Conservation (phyloP, 2,329 filamentous ascomycete genomes). For the Aureobasidium leucospermi region DNA sequence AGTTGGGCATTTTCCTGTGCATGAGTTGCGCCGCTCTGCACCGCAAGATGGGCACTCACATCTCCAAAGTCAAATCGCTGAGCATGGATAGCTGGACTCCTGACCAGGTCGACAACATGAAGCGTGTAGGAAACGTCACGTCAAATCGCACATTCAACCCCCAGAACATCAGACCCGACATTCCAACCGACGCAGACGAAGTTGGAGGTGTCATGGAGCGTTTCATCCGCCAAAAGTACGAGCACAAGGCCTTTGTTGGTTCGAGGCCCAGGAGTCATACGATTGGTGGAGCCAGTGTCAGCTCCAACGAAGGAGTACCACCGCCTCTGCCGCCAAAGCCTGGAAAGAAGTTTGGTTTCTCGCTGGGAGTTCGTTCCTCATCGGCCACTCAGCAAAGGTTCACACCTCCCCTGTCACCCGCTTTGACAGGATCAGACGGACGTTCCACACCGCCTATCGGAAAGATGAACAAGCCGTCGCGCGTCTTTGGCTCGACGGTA, state of each 20-base stretch:
- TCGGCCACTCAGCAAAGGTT: conserved; percentile 60
- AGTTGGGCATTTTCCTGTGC: conserved; percentile 94
- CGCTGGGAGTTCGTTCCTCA: conserved; percentile 50
- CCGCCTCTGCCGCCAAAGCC: conserved; percentile 55
- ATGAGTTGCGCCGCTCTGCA: conserved; percentile 96
- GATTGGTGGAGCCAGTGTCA: conserved; percentile 47
- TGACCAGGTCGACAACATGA: conserved; percentile 98
- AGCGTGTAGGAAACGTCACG: conserved; percentile 73
- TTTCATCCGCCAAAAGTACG: conserved; percentile 92
- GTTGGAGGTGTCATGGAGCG: conserved; percentile 90
- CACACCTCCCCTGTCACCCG: conserved; percentile 30
- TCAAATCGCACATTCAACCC: conserved; percentile 91
- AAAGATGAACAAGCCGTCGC: conserved; percentile 56
- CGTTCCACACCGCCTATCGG: conserved; percentile 17
- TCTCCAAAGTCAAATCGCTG: conserved; percentile 96
- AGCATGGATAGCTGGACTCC: conserved; percentile 97
- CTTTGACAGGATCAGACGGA: conserved; percentile 20
- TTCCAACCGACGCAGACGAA: conserved; percentile 87
- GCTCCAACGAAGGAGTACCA: conserved; percentile 47
- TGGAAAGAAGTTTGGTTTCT: conserved; percentile 54
- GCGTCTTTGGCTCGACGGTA: conserved; percentile 61
- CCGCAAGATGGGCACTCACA: conserved; percentile 92
- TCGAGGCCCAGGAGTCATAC: conserved; percentile 32
- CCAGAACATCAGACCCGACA: conserved; percentile 69
- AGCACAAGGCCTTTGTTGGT: conserved; percentile 51